Conservation (phyloP, 306 rosid genomes). For the Acmispon strigosus region DNA sequence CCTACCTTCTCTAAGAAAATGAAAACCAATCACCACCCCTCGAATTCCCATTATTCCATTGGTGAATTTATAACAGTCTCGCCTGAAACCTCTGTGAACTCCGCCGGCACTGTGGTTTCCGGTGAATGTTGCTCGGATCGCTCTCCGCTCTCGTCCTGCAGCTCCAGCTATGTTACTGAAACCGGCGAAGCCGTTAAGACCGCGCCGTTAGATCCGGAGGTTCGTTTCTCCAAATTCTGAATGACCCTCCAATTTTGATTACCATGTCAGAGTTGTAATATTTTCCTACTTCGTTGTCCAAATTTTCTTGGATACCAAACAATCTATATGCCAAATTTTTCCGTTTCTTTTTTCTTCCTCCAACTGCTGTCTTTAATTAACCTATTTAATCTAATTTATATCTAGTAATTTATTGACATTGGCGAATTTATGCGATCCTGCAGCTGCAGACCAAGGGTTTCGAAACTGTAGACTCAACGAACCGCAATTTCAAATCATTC, state of each 20-base stretch:
- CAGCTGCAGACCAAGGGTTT: conserved; percentile 60
- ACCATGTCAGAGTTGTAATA: background rate
- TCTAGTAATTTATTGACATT: conserved; percentile 15
- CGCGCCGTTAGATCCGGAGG: conserved; percentile 57
- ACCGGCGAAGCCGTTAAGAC: conserved; percentile 19
- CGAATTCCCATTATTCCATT: background rate
- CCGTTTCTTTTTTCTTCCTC: background rate
- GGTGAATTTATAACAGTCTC: background rate
- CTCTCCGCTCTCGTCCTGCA: conserved; percentile 36
- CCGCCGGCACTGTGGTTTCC: conserved; percentile 4
- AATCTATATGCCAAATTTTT: background rate
- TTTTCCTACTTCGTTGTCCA: background rate
- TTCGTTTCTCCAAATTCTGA: conserved; percentile 18
- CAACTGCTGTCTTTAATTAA: background rate
- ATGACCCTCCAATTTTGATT: no score
- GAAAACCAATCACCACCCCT: conserved; percentile 16
- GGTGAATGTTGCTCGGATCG: conserved; percentile 22
- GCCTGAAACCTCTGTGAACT: conserved; percentile 21
- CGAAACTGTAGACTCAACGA: conserved; percentile 42
- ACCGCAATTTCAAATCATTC: conserved; percentile 25
- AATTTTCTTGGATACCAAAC: conserved; percentile 23
- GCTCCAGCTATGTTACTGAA: conserved; percentile 26
- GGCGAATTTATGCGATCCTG: conserved; percentile 13
- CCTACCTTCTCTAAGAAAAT: conserved; percentile 44
- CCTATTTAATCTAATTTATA: background rate